phyloP scores from a whole-genome alignment of 768 basidiomycete species.

The Termitomyces bulborhizus region DNA sequence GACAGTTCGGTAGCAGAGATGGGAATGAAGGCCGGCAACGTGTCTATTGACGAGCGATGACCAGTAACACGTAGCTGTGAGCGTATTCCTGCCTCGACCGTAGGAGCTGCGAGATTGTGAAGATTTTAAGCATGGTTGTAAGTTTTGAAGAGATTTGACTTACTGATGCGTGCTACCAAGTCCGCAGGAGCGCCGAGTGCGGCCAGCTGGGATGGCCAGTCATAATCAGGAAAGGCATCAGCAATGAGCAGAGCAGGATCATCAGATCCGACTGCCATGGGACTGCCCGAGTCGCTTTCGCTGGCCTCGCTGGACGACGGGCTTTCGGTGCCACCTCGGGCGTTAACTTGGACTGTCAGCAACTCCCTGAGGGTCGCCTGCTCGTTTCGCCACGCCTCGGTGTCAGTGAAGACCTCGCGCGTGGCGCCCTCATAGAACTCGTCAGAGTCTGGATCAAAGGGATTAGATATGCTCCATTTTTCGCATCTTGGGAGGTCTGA shows the following conservation, averaged over 20 bases:
- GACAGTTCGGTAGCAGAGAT: conserved; percentile 14
- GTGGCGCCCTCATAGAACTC: conserved; percentile 62
- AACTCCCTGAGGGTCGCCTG: conserved; percentile 21
- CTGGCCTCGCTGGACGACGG: conserved; percentile 36
- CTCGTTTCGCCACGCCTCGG: conserved; percentile 27
- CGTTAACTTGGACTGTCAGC: conserved; percentile 17
- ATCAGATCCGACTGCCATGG: conserved; percentile 39
- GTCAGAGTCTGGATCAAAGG: conserved; percentile 78
- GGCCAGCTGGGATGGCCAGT: conserved; percentile 18
- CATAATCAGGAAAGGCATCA: conserved; percentile 24
- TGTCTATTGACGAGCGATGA: conserved; percentile 16
- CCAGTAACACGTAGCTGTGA: conserved; percentile 12
- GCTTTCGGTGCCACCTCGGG: conserved; percentile 24
- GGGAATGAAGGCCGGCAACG: conserved; percentile 16
- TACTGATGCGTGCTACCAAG: conserved; percentile 4
- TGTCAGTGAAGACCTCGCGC: conserved; percentile 61
- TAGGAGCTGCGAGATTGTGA: conserved; percentile 7
- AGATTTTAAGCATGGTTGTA: neutral
- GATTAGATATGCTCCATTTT: conserved; percentile 59
- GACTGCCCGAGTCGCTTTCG: conserved; percentile 41
- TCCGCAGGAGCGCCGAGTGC: conserved; percentile 6
- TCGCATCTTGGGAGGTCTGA: conserved; percentile 27
- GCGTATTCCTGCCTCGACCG: conserved; percentile 3
- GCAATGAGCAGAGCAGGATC: conserved; percentile 34
- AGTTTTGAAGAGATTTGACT: neutral